phyloP scores from a whole-genome alignment of 2,329 filamentous ascomycete species.

The Sclerotinia subarctica region DNA sequence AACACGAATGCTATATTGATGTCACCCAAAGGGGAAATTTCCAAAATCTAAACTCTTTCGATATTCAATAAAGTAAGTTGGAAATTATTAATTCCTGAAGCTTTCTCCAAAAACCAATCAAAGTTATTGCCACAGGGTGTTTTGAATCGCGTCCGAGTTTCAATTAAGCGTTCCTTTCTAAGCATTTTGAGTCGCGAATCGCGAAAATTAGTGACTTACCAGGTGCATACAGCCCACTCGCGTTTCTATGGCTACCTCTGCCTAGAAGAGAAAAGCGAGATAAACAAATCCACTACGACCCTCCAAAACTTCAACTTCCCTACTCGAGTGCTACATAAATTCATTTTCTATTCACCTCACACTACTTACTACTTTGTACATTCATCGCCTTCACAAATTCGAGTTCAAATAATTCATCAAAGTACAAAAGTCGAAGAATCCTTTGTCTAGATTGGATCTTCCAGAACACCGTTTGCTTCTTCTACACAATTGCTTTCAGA shows the following conservation, averaged over 20 bases:
- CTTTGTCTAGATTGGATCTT: constrained; percentile 12
- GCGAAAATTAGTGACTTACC: constrained; percentile 9
- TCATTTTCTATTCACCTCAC: background rate
- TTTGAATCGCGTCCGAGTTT: constrained; percentile 8
- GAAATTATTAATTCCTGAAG: background rate
- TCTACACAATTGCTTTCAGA: constrained; percentile 27
- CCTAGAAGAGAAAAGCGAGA: background rate
- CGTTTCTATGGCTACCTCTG: constrained; percentile 17
- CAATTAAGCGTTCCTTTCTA: background rate
- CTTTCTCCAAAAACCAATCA: background rate
- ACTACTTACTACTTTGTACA: background rate
- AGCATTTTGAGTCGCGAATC: constrained; percentile 5
- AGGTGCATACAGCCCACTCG: background rate
- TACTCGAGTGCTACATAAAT: background rate
- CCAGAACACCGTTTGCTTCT: constrained; percentile 12
- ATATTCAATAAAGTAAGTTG: background rate
- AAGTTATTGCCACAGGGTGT: background rate
- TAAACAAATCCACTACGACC: constrained; percentile 12
- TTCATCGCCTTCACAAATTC: background rate
- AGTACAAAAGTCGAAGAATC: background rate
- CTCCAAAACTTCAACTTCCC: background rate
- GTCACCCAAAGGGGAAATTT: background rate
- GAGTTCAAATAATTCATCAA: background rate
- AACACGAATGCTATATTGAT: background rate
- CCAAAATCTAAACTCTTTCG: background rate